Base-by-base conservation (phyloP, 306 rosid species). In the Sechiopsis laciniata region DNA sequence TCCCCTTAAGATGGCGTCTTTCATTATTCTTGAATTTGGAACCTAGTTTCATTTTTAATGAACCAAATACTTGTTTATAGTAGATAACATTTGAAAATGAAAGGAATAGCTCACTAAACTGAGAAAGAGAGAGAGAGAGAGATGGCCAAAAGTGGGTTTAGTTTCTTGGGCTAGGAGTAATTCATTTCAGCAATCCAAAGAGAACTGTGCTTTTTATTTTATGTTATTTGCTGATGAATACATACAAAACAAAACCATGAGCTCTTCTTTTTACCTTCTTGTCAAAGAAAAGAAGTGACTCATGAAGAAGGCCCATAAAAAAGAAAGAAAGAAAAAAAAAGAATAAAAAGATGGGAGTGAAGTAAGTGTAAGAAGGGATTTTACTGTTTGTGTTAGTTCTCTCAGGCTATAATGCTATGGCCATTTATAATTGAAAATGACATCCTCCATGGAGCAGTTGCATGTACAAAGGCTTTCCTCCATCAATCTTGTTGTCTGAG, bases 381-480 rank as follows among this genome's bases (percentile, higher is more conserved):
- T 69, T 22, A 24, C 45, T 22, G 22, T 1, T 69, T 67, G 9
- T 50, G 74, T 51, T 59, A 69, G 74, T 69, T 26, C 29, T 26
- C 29, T 69, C 57, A 21, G 58, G 40, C 73, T 26, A 69, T 69
- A 8, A 21, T 45, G 40, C 73, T 26, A 69, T 69, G 14, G 50
- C 42, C 73, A 69, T 69, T 69, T 69, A 50, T 22, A 69, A 50
- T 46, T 0, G 58, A 69, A 69, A 46, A 46, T 11, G 54, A 46
- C 73, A 1, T 26, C 29, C 73, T 8, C 35, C 19, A 56, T 21
- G 19, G 13, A 67, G 55, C 29, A 53, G 17, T 65, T 65, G 71
- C 19, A 17, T 42, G 71, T 0, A 4, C n/a, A 68, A 46, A 21
- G 42, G 50, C 58, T n/a, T 46, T 32, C 4, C 37, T 50, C 14